Percentiles rank a stretch among this genome's conserved stretches.
phyloP scores from a whole-genome alignment of 768 basidiomycete species.

The Boletus eberwhitei region DNA sequence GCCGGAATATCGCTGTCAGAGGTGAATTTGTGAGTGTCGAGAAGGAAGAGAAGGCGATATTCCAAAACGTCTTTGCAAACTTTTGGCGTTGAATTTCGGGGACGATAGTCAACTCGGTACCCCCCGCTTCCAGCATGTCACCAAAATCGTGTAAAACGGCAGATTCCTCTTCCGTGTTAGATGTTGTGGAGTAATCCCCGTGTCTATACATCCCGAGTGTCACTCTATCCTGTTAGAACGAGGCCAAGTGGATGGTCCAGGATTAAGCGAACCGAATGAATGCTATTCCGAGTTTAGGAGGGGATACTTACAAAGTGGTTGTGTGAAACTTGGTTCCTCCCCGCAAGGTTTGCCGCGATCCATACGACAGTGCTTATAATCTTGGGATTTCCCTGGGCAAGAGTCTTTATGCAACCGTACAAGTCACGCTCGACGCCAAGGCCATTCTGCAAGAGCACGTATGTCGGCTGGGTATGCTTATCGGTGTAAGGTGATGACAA shows the following conservation, averaged over 20 bases:
- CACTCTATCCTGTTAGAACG: slow-evolving; percentile 35
- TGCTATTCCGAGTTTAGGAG: background rate
- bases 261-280: background rate
- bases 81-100: slow-evolving; percentile 63
- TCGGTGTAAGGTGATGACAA: slow-evolving; percentile 47
- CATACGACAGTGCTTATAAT: slow-evolving; percentile 56
- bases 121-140: slow-evolving; percentile 44
- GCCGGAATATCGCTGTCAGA: slow-evolving; percentile 50
- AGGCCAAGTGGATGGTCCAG: background rate
- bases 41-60: slow-evolving; percentile 51
- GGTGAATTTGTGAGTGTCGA: slow-evolving; percentile 49
- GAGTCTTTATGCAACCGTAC: slow-evolving; percentile 46
- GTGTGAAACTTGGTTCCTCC: slow-evolving; percentile 49
- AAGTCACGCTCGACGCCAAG: slow-evolving; percentile 60
- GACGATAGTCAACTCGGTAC: slow-evolving; percentile 43
- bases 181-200: slow-evolving; percentile 36
- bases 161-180: slow-evolving; percentile 42
- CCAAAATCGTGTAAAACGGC: slow-evolving; percentile 44
- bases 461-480: slow-evolving; percentile 49
- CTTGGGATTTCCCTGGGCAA: slow-evolving; percentile 43
- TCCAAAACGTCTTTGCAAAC: slow-evolving; percentile 65
- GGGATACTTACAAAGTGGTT: slow-evolving; percentile 45
- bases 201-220: slow-evolving; percentile 55
- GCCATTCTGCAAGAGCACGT: slow-evolving; percentile 70
- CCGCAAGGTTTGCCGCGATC: slow-evolving; percentile 49